phyloP scores from a whole-genome alignment of 1,284 basidiomycete species.

The Moesziomyces sp. region DNA sequence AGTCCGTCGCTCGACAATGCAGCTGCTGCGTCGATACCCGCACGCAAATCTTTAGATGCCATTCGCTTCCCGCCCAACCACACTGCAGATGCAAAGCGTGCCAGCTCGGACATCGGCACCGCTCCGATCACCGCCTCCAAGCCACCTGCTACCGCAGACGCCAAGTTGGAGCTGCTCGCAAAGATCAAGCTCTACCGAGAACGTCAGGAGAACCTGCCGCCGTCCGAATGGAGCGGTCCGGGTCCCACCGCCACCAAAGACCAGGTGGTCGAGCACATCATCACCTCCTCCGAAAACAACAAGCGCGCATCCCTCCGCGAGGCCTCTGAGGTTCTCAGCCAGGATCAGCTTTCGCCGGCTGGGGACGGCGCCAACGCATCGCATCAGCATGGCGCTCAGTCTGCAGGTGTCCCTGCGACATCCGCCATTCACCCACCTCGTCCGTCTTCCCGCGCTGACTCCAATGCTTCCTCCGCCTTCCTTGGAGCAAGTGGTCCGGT shows the following conservation, averaged over 20 bases:
- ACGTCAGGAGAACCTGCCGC: conserved; percentile 57
- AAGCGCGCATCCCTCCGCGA: conserved; percentile 25
- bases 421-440: conserved; percentile 31
- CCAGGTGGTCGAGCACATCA: conserved; percentile 49
- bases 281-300: conserved; percentile 21
- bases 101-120: conserved; percentile 31
- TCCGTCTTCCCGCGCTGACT: conserved; percentile 30
- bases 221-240: conserved; percentile 49
- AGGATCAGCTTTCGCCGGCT: not conserved
- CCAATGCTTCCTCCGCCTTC: conserved; percentile 22
- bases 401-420: not conserved
- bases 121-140: not conserved
- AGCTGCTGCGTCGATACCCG: conserved; percentile 1
- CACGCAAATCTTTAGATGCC: conserved; percentile 19
- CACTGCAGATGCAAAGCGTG: conserved; percentile 4
- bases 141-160: conserved; percentile 1
- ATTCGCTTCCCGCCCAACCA: conserved; percentile 3
- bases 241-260: conserved; percentile 47
- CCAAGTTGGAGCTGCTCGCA: conserved; percentile 51
- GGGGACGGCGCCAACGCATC: not conserved
- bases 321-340: conserved; percentile 17
- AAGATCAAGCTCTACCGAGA: conserved; percentile 62
- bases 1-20: conserved; percentile 26
- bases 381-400: not conserved
- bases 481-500: not conserved